Evolutionary conservation across 2,329 filamentous ascomycete species (phyloP).

Genomic region (Monilinia aucupariae): DNA sequence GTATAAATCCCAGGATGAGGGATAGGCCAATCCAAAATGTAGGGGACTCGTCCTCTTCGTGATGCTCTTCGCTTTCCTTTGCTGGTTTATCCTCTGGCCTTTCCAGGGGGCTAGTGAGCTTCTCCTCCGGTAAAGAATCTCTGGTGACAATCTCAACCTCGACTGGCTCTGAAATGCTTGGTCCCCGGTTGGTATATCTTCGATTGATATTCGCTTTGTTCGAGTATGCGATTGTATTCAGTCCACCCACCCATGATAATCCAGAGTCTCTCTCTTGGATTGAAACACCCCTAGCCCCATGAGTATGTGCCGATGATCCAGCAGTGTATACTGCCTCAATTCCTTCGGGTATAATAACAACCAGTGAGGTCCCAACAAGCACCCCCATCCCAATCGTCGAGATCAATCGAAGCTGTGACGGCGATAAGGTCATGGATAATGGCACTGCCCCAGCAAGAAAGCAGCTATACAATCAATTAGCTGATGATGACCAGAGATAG

Average conservation of each 20-base stretch:
- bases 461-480: conserved; percentile 53
- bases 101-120: conserved; percentile 8
- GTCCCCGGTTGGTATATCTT: not conserved
- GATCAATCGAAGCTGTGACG: conserved; percentile 80
- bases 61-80: conserved; percentile 27
- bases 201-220: conserved; percentile 10
- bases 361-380: conserved; percentile 87
- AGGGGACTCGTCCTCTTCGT: conserved; percentile 46
- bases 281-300: conserved; percentile 23
- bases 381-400: conserved; percentile 92
- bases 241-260: conserved; percentile 23
- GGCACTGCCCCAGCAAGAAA: conserved; percentile 90
- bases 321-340: conserved; percentile 79
- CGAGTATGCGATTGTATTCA: conserved; percentile 22
- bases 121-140: conserved; percentile 3
- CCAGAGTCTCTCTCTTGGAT: conserved; percentile 18
- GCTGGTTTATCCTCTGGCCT: conserved; percentile 11
- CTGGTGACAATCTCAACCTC: conserved; percentile 1
- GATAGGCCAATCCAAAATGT: conserved; percentile 79
- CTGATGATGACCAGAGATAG: conserved; percentile 27
- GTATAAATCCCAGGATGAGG: conserved; percentile 79
- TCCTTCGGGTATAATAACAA: conserved; percentile 96
- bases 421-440: conserved; percentile 79
- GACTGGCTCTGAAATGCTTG: not conserved
- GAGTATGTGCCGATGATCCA: conserved; percentile 33